These are phyloP conservation scores for Hordeum vulgare DNA, from an alignment of 176 grass and related monocot genomes.

Conservation along the genomic window DNA sequence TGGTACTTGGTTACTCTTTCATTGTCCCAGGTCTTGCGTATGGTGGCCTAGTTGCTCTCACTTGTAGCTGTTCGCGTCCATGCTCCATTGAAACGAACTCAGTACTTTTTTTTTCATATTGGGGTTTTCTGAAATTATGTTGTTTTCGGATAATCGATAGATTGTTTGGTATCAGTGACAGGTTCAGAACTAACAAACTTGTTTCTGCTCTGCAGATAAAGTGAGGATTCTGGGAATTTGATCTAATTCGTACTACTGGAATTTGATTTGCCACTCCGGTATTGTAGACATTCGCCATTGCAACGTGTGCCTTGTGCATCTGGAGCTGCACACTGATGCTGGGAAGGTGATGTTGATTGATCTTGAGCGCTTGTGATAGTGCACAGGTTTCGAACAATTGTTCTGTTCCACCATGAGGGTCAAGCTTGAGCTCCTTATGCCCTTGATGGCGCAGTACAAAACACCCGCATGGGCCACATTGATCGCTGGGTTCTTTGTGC, in stretches of 20 bases:
- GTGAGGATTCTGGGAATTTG: background rate
- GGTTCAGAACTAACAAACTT: background rate
- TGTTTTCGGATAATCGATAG: background rate
- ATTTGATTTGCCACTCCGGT: background rate
- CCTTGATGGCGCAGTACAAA: conserved; percentile 24
- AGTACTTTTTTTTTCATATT: background rate
- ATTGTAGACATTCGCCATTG: background rate
- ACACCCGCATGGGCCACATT: conserved; percentile 58
- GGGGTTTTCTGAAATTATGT: background rate
- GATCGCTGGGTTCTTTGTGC: conserved; percentile 60
- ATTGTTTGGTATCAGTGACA: background rate
- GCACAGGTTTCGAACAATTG: background rate
- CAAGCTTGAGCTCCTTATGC: conserved; percentile 35
- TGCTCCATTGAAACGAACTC: background rate
- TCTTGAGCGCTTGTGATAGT: conserved; percentile 8
- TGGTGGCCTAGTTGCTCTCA: background rate
- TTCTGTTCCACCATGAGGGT: conserved; percentile 19
- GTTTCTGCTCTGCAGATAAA: background rate
- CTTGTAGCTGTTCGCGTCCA: background rate
- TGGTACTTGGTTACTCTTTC: background rate
- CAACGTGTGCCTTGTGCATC: background rate
- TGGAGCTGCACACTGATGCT: background rate
- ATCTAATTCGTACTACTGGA: background rate
- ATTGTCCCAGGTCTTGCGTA: background rate
- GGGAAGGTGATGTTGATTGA: conserved; percentile 35